Evolutionary conservation across 164 flowering plant genomes (phyloP).

Genomic region (Buxus sempervirens): DNA sequence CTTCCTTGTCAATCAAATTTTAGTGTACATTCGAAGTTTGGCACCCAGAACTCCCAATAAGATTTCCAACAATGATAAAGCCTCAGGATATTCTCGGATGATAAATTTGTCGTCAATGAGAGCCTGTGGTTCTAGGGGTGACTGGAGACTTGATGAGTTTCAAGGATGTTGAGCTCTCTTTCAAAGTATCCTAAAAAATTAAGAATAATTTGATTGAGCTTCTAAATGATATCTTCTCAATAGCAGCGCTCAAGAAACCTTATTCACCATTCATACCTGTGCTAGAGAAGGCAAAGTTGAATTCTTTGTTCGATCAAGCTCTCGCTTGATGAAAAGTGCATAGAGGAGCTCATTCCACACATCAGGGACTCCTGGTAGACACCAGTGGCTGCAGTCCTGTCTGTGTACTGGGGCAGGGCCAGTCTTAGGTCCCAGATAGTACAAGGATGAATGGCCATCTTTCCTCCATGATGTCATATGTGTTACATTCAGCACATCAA

Average conservation of each 20-base stretch:
- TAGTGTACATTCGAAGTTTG: neutral
- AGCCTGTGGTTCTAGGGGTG: neutral
- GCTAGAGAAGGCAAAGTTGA: constrained; percentile 17
- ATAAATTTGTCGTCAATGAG: neutral
- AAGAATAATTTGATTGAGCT: too few relatives aligned
- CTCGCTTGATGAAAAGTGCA: constrained; percentile 50
- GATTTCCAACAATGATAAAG: neutral
- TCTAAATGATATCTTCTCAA: too few relatives aligned
- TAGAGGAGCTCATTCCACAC: constrained; percentile 85
- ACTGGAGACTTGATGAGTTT: neutral
- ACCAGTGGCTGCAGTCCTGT: constrained; percentile 99
- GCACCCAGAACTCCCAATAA: neutral
- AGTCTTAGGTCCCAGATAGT: constrained; percentile 44
- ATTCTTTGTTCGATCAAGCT: constrained; percentile 19
- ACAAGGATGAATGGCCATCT: constrained; percentile 86
- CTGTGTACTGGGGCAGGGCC: constrained; percentile 61
- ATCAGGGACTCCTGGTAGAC: constrained; percentile 96
- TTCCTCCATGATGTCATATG: constrained; percentile 63
- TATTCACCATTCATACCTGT: neutral
- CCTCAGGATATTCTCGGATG: neutral
- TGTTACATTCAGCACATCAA: constrained; percentile 59
- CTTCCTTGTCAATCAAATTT: neutral
- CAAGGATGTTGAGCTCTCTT: neutral
- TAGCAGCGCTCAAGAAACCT: too few relatives aligned
- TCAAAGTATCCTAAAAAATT: too few relatives aligned